Evolutionary conservation across 1,139 yeast species (phyloP).

Genomic region (Arxiozyma heterogenica): DNA sequence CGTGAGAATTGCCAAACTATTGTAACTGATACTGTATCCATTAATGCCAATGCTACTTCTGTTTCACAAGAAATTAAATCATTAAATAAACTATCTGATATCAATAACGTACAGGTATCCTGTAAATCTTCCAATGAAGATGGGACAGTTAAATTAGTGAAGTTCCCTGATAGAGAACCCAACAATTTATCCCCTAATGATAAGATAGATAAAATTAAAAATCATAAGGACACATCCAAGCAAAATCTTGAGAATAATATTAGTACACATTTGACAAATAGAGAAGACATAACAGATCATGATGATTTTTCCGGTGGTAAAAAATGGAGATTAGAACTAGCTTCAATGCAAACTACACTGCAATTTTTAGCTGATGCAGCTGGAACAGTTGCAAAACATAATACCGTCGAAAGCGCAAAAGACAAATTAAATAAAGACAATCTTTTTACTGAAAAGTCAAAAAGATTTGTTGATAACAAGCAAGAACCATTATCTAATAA

Average conservation of each 20-base stretch:
- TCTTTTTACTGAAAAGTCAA: background rate
- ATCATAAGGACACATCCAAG: background rate
- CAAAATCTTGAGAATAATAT: background rate
- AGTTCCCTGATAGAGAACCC: background rate
- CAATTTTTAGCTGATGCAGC: slow-evolving; percentile 70
- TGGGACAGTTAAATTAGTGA: background rate
- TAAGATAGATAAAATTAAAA: background rate
- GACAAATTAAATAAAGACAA: background rate
- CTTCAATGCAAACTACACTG: slow-evolving; percentile 55
- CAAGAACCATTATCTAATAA: slow-evolving; percentile 4
- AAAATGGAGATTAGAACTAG: slow-evolving; percentile 28
- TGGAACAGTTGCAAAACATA: slow-evolving; percentile 50
- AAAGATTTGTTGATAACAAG: background rate
- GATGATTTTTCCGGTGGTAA: slow-evolving; percentile 18
- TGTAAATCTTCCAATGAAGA: background rate
- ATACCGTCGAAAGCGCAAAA: slow-evolving; percentile 28
- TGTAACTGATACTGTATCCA: background rate
- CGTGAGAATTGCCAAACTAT: background rate
- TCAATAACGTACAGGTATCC: background rate
- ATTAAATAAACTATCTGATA: background rate
- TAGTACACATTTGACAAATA: background rate
- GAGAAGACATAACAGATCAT: background rate
- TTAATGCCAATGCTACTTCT: background rate
- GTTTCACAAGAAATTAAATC: slow-evolving; percentile 1
- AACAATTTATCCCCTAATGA: background rate